A percentile compares a stretch with the other conserved stretches of the same genome.
phyloP scores from a whole-genome alignment of 1,284 basidiomycete genomes.

The Malassezia sp. region DNA sequence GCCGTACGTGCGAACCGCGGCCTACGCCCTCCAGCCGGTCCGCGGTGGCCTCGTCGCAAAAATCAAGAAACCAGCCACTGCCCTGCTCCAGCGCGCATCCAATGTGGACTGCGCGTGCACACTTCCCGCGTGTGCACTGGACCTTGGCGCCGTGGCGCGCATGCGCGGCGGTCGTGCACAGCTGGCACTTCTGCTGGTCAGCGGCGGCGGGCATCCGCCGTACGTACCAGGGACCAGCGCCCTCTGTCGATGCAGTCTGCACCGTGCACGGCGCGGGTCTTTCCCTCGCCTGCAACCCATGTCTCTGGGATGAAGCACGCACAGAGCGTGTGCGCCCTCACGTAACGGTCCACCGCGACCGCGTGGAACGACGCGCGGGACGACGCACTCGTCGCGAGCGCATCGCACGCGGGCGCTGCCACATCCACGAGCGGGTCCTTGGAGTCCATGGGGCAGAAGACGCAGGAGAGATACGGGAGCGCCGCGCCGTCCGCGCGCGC shows the following conservation, averaged over 20 bases:
- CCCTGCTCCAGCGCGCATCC: slow-evolving; percentile 58
- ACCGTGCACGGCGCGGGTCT: slow-evolving; percentile 27
- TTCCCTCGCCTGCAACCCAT: slow-evolving; percentile 25
- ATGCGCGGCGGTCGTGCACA: slow-evolving; percentile 59
- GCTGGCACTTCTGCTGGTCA: slow-evolving; percentile 83
- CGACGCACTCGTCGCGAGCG: not conserved
- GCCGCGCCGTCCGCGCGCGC: too few relatives aligned
- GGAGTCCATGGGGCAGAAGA: slow-evolving; percentile 45
- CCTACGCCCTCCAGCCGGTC: slow-evolving; percentile 32
- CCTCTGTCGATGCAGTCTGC: slow-evolving; percentile 31
- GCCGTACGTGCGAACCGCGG: not conserved
- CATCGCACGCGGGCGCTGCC: not conserved
- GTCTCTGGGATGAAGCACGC: slow-evolving; percentile 41
- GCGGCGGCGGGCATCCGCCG: too few relatives aligned
- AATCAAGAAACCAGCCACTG: slow-evolving; percentile 39
- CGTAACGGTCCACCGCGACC: slow-evolving; percentile 3
- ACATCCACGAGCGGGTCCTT: slow-evolving; percentile 16
- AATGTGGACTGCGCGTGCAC: slow-evolving; percentile 82
- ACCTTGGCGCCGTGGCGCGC: slow-evolving; percentile 76
- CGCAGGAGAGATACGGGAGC: slow-evolving; percentile 28
- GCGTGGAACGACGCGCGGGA: not conserved
- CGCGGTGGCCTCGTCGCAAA: slow-evolving; percentile 23
- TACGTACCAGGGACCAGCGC: slow-evolving; percentile 34
- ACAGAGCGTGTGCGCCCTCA: slow-evolving; percentile 44
- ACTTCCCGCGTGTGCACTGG: slow-evolving; percentile 86